Percentiles rank a stretch among this genome's conserved stretches.
These are phyloP conservation scores for Sporobolomyces roseus DNA, from an alignment of 768 basidiomycete genomes.

Conservation along the genomic window DNA sequence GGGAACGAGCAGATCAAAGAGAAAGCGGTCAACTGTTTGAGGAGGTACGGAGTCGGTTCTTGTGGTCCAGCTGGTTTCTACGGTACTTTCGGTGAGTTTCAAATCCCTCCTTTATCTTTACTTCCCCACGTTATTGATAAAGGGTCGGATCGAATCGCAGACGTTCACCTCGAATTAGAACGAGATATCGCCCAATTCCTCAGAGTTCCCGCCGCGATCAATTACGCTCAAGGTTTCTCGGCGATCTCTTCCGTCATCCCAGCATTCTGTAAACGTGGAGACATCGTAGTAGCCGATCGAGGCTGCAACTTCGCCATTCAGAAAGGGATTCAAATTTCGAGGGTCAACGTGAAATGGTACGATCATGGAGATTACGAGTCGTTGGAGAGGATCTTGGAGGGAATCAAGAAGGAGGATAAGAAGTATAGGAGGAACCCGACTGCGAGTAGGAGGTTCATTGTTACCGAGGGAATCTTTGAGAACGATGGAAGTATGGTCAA, in stretches of 20 bases:
- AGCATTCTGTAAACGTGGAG: slow-evolving; percentile 94
- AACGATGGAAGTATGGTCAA: slow-evolving; percentile 89
- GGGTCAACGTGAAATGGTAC: slow-evolving; percentile 88
- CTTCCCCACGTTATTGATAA: no score
- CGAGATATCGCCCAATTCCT: slow-evolving; percentile 84
- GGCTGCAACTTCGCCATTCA: slow-evolving; percentile 92
- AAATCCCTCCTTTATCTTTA: background rate
- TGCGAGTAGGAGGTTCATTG: slow-evolving; percentile 70
- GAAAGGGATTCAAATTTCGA: slow-evolving; percentile 88
- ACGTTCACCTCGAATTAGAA: slow-evolving; percentile 87
- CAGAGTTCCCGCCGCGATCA: slow-evolving; percentile 78
- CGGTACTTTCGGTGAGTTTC: slow-evolving; percentile 75
- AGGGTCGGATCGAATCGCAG: no score
- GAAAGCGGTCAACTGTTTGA: slow-evolving; percentile 72
- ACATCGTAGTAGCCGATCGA: slow-evolving; percentile 97
- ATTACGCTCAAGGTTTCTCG: slow-evolving; percentile 90
- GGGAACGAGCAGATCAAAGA: slow-evolving; percentile 84
- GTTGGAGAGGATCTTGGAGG: slow-evolving; percentile 78
- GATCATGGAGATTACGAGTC: slow-evolving; percentile 92
- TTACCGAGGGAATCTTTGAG: slow-evolving; percentile 96
- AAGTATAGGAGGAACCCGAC: slow-evolving; percentile 77
- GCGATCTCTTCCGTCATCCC: slow-evolving; percentile 91
- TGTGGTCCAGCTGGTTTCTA: slow-evolving; percentile 98
- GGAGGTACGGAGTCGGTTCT: slow-evolving; percentile 85
- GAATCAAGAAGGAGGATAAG: slow-evolving; percentile 80